Conservation (phyloP, 1,284 basidiomycete genomes). For the Cryptococcus sp. region DNA sequence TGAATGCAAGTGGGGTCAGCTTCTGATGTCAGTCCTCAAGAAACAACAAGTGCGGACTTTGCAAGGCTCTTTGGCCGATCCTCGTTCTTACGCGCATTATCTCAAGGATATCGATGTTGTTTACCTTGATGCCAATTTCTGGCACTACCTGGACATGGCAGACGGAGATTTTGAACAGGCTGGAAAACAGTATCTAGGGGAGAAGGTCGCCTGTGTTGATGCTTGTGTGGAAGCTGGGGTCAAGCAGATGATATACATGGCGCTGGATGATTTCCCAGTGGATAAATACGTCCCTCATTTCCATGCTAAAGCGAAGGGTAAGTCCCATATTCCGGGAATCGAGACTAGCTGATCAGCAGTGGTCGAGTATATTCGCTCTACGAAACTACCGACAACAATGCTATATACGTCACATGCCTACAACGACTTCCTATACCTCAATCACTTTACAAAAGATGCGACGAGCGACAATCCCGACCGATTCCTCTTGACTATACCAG, state of each 20-base stretch:
- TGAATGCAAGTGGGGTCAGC: not conserved
- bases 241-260: slow-evolving; percentile 33
- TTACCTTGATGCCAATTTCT: slow-evolving; percentile 19
- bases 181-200: slow-evolving; percentile 7
- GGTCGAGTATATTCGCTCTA: slow-evolving; percentile 22
- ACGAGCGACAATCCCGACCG: slow-evolving; percentile 6
- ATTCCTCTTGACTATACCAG: slow-evolving; percentile 20
- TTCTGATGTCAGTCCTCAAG: not conserved
- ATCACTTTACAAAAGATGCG: not conserved
- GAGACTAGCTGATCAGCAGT: slow-evolving; percentile 9
- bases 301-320: slow-evolving; percentile 30
- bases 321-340: not conserved
- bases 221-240: slow-evolving; percentile 21
- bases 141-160: slow-evolving; percentile 3
- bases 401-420: slow-evolving; percentile 19
- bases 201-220: slow-evolving; percentile 20
- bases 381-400: slow-evolving; percentile 21
- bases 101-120: slow-evolving; percentile 20
- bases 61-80: slow-evolving; percentile 24
- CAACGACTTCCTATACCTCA: slow-evolving; percentile 9
- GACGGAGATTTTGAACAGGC: slow-evolving; percentile 1
- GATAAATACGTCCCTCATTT: slow-evolving; percentile 20
- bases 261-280: slow-evolving; percentile 20
- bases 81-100: slow-evolving; percentile 12
- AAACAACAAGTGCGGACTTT: slow-evolving; percentile 12